phyloP scores from a whole-genome alignment of 2,329 filamentous ascomycete genomes.

The Berkeleyomyces rouxiae region DNA sequence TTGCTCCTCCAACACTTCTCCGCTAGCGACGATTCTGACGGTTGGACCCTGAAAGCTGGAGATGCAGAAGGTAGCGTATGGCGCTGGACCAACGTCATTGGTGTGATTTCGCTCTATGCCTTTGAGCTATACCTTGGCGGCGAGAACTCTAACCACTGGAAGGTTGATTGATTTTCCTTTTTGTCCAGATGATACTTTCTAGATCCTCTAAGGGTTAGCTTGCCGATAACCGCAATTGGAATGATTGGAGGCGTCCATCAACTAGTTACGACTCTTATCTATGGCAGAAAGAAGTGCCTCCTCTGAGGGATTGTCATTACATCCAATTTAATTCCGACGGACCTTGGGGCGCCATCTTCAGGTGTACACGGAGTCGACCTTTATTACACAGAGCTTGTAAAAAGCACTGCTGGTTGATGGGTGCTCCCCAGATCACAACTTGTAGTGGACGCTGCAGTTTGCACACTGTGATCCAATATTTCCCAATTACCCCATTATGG shows the following conservation, averaged over 20 bases:
- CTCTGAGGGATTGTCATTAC: no score
- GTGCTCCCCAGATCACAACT: no score
- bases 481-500: no score
- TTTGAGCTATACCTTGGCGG: conserved; percentile 78
- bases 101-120: conserved; percentile 79
- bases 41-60: conserved; percentile 76
- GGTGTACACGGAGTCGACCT: no score
- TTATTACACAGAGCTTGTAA: no score
- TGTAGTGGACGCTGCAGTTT: no score
- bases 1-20: conserved; percentile 91
- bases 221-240: not conserved
- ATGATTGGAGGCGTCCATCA: not conserved
- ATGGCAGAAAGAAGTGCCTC: not conserved
- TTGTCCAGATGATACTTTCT: conserved; percentile 10
- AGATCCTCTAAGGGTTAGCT: not conserved
- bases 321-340: no score
- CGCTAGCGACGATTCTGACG: conserved; percentile 48
- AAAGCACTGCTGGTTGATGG: no score
- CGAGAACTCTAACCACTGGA: conserved; percentile 85
- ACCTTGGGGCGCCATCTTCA: no score
- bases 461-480: no score
- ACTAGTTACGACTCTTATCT: not conserved
- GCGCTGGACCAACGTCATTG: conserved; percentile 84
- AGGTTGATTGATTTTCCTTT: conserved; percentile 52
- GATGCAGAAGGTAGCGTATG: conserved; percentile 72